Conservation (phyloP, 2,329 filamentous ascomycete genomes). For the Monosporascus sp. region DNA sequence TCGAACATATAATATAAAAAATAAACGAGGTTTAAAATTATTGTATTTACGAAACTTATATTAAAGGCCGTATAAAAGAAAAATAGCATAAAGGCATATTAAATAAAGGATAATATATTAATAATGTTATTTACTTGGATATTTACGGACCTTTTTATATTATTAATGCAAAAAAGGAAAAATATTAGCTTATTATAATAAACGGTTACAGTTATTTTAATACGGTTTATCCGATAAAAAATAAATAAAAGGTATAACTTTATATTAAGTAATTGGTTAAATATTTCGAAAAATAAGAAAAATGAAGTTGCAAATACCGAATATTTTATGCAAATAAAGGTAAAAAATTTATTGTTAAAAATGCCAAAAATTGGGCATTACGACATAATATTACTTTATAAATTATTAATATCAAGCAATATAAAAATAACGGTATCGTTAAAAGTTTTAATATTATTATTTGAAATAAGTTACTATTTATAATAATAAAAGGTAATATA, state of each 20-base stretch:
- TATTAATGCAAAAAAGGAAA: background rate
- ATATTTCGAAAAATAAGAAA: background rate
- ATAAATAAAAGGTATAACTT: background rate
- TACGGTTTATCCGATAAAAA: background rate
- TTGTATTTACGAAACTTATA: background rate
- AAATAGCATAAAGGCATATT: background rate
- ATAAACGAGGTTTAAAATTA: background rate
- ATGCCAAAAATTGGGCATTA: too few species aligned
- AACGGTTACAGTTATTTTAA: background rate
- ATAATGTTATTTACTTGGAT: background rate
- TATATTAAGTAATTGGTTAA: background rate
- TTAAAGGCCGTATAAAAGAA: background rate
- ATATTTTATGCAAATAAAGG: too few species aligned
- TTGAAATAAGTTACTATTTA: too few species aligned
- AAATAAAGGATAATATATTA: background rate
- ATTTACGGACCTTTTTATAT: background rate
- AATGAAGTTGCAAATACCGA: too few species aligned
- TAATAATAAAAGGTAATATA: too few species aligned
- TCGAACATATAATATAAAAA: background rate
- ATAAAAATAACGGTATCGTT: too few species aligned
- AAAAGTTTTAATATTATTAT: too few species aligned
- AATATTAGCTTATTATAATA: background rate
- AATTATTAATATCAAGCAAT: too few species aligned
- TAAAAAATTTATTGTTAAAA: too few species aligned
- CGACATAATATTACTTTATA: too few species aligned